Conservation (phyloP, 2,329 filamentous ascomycete species). For the Verticillium klebahnii region DNA sequence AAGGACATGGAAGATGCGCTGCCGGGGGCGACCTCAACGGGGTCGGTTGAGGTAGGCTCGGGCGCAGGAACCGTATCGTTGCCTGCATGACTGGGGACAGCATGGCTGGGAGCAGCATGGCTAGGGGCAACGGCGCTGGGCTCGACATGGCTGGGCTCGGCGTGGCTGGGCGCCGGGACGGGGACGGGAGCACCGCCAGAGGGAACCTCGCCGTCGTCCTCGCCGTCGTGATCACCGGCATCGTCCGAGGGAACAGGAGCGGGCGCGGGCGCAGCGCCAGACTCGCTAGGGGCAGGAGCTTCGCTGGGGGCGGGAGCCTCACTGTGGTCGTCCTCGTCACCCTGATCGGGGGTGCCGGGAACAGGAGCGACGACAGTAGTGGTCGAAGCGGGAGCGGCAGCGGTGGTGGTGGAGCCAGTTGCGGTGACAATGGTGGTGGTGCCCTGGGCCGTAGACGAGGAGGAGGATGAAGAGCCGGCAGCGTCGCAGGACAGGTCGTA, state of each 20-base stretch:
- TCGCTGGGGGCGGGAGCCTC: constrained; percentile 8
- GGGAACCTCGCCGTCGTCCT: background rate
- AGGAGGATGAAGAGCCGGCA: constrained; percentile 11
- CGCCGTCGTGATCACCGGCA: background rate
- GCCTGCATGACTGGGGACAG: background rate
- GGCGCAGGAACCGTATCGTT: background rate
- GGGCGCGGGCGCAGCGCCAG: constrained; percentile 20
- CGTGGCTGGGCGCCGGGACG: background rate
- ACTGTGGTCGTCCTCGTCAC: background rate
- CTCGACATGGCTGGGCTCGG: background rate
- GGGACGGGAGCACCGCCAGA: background rate
- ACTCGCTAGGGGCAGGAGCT: constrained; percentile 14
- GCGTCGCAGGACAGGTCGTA: constrained; percentile 59
- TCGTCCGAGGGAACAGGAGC: constrained; percentile 13
- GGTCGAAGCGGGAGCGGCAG: constrained; percentile 14
- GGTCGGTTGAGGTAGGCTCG: background rate
- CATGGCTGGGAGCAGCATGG: background rate
- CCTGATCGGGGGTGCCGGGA: constrained; percentile 9
- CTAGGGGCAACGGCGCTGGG: background rate
- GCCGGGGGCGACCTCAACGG: constrained; percentile 1
- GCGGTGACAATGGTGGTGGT: constrained; percentile 13
- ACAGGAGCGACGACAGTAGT: constrained; percentile 16
- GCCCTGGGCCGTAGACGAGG: constrained; percentile 13
- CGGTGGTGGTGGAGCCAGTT: constrained; percentile 12
- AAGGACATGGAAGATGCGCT: constrained; percentile 5